A percentile compares a stretch with the other conserved stretches of the same genome.
Evolutionary conservation across 2,329 filamentous ascomycete genomes (phyloP).

Genomic region (Alternaria arborescens): DNA sequence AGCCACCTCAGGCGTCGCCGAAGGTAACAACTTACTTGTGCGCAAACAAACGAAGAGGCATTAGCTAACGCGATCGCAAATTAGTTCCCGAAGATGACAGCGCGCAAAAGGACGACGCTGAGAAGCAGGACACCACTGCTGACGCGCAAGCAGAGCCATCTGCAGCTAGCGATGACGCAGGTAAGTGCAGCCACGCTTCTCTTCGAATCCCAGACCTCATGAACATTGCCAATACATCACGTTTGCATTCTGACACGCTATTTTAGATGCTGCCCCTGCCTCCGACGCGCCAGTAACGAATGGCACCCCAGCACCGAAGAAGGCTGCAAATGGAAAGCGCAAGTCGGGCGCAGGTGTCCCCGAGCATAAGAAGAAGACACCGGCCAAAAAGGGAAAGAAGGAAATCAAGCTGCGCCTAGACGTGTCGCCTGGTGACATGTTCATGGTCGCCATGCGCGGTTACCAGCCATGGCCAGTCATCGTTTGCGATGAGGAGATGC

Average conservation of each 20-base stretch:
- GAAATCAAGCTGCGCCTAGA: slow-evolving; percentile 73
- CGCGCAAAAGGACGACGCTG: slow-evolving; percentile 26
- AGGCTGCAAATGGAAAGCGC: slow-evolving; percentile 59
- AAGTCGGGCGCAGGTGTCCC: slow-evolving; percentile 74
- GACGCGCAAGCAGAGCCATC: slow-evolving; percentile 37
- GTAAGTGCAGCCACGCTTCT: slow-evolving; percentile 28
- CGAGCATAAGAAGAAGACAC: slow-evolving; percentile 76
- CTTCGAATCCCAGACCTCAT: slow-evolving; percentile 1
- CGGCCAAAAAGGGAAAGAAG: slow-evolving; percentile 82
- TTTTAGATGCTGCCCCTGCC: slow-evolving; percentile 48
- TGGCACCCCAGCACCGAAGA: slow-evolving; percentile 57
- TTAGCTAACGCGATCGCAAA: slow-evolving; percentile 31
- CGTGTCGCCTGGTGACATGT: slow-evolving; percentile 90
- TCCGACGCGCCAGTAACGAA: slow-evolving; percentile 55
- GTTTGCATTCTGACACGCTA: slow-evolving; percentile 22
- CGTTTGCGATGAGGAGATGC: slow-evolving; percentile 92
- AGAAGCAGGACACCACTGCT: slow-evolving; percentile 34
- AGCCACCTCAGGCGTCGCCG: slow-evolving; percentile 37
- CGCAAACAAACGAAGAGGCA: not conserved
- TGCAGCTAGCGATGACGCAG: slow-evolving; percentile 30
- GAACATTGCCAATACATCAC: not conserved
- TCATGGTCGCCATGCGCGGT: slow-evolving; percentile 91
- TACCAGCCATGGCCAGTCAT: slow-evolving; percentile 95
- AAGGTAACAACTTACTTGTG: slow-evolving; percentile 36
- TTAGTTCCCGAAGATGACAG: slow-evolving; percentile 32